Conservation (phyloP, 352 stramenopile species). For the Blastocystis sp. region DNA sequence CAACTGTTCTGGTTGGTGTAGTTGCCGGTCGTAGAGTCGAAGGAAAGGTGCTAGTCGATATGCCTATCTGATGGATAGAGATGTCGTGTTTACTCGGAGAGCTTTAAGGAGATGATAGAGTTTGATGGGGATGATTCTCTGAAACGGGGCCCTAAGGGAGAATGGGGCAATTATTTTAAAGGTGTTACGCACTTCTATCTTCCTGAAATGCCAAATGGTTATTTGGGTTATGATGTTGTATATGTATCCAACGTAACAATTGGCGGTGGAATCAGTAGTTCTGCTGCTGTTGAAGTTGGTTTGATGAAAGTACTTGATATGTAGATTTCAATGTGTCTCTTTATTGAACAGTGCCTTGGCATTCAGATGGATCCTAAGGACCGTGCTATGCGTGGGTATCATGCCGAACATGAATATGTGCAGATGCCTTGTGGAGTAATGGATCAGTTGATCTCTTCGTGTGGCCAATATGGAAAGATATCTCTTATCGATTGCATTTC, state of each 20-base stretch:
- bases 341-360: constrained; percentile 30
- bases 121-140: constrained; percentile 43
- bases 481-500: constrained; percentile 54
- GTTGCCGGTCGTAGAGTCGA: not conserved
- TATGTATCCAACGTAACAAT: constrained; percentile 50
- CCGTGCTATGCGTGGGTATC: constrained; percentile 26
- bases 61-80: not conserved
- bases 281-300: constrained; percentile 32
- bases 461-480: constrained; percentile 28
- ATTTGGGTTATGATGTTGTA: constrained; percentile 22
- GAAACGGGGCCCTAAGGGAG: constrained; percentile 25
- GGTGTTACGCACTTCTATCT: constrained; percentile 30
- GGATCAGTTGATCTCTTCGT: constrained; percentile 37
- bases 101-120: constrained; percentile 44
- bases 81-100: constrained; percentile 52
- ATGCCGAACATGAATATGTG: constrained; percentile 19
- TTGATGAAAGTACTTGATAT: not conserved
- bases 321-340: constrained; percentile 41
- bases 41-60: not conserved
- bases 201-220: constrained; percentile 17
- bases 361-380: constrained; percentile 35
- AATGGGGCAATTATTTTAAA: constrained; percentile 56
- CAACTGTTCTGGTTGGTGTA: constrained; percentile 33
- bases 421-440: constrained; percentile 56
- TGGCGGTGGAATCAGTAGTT: constrained; percentile 46